These are phyloP conservation scores for Colletotrichum acutatum DNA, from an alignment of 2,329 filamentous ascomycete species.

Conservation along the genomic window DNA sequence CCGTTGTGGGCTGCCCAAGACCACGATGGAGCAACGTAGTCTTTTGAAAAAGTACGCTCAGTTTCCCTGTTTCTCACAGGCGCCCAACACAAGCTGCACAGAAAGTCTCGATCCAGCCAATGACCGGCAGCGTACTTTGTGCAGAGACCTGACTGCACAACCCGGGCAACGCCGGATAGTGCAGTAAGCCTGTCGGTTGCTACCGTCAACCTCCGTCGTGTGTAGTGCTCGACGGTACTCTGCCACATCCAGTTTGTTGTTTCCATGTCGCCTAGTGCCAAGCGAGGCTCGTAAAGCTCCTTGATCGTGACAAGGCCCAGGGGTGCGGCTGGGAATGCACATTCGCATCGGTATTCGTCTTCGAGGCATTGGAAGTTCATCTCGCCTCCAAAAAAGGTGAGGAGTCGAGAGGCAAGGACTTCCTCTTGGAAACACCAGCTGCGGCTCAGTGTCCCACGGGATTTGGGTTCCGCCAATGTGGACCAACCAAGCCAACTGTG, in stretches of 20 bases:
- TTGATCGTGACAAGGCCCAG: slow-evolving; percentile 7
- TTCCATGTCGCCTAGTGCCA: neutral
- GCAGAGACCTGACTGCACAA: neutral
- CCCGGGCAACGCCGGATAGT: neutral
- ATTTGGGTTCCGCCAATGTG: neutral
- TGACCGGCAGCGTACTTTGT: neutral
- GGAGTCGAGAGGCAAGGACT: neutral
- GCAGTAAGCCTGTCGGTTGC: neutral
- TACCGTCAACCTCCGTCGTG: neutral
- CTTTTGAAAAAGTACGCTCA: neutral
- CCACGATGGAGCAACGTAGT: slow-evolving; percentile 5
- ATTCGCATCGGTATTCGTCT: slow-evolving; percentile 12
- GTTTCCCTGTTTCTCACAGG: neutral
- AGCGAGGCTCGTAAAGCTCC: neutral
- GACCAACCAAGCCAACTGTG: slow-evolving; percentile 15
- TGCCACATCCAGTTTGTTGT: slow-evolving; percentile 13
- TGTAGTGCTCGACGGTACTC: slow-evolving; percentile 4
- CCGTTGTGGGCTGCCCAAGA: slow-evolving; percentile 13
- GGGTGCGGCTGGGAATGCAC: neutral
- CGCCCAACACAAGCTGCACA: slow-evolving; percentile 12
- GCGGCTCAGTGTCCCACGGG: neutral
- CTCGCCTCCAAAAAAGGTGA: slow-evolving; percentile 7
- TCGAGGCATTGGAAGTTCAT: slow-evolving; percentile 8
- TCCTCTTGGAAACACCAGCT: slow-evolving; percentile 16
- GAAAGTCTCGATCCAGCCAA: slow-evolving; percentile 1